These are phyloP conservation scores for Metarhizium guizhouense DNA, from an alignment of 2,329 filamentous ascomycete genomes.

Conservation along the genomic window DNA sequence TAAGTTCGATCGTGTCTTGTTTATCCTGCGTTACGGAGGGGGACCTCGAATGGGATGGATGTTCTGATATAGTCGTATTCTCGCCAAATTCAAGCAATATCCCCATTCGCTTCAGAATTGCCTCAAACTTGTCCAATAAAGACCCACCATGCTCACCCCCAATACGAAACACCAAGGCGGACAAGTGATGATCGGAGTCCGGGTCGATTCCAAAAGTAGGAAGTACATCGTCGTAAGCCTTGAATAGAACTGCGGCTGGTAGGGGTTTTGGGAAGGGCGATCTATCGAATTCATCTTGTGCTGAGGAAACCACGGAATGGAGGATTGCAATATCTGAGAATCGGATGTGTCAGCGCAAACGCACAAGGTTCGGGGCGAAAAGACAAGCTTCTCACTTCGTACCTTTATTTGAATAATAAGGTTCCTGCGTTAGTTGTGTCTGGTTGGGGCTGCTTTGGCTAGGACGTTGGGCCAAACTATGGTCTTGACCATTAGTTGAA, in stretches of 20 bases:
- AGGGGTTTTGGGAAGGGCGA: constrained; percentile 53
- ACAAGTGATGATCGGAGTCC: constrained; percentile 67
- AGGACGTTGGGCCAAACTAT: not conserved
- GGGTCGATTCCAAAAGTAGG: constrained; percentile 58
- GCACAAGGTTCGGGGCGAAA: not conserved
- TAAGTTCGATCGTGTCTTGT: not conserved
- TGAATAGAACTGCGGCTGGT: constrained; percentile 70
- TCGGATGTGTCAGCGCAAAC: not conserved
- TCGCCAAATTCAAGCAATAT: constrained; percentile 59
- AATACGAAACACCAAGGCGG: constrained; percentile 71
- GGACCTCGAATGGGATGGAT: not conserved
- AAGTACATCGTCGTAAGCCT: constrained; percentile 71
- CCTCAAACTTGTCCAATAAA: constrained; percentile 62
- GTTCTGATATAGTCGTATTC: constrained; percentile 12
- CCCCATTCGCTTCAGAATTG: constrained; percentile 57
- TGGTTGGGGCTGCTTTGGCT: not conserved
- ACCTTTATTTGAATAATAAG: constrained; percentile 56
- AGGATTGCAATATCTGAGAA: constrained; percentile 67
- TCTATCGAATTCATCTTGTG: constrained; percentile 52
- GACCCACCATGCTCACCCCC: constrained; percentile 52
- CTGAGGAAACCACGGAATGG: constrained; percentile 65
- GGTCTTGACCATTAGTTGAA: not conserved
- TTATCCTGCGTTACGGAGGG: not conserved
- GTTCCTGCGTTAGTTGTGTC: constrained; percentile 12
- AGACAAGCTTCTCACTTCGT: not conserved